These are phyloP conservation scores for Exophiala spinifera DNA, from an alignment of 2,329 filamentous ascomycete genomes.

Conservation along the genomic window DNA sequence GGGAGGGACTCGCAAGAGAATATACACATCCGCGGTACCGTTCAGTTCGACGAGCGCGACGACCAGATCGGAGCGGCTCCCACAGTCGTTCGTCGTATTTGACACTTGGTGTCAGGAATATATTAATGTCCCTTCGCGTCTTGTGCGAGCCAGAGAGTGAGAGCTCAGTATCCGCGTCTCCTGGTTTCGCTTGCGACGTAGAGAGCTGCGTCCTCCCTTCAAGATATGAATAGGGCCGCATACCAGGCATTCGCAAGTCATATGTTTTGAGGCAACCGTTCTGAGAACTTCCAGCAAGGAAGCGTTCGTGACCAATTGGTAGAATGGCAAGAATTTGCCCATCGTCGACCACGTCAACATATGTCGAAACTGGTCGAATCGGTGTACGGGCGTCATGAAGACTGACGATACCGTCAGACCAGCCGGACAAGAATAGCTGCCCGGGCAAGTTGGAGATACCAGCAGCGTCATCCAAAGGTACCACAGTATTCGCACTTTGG, in stretches of 20 bases:
- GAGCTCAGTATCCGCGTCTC: too few species aligned
- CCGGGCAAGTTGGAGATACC: constrained; percentile 37
- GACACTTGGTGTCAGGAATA: constrained; percentile 39
- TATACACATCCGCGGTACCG: constrained; percentile 46
- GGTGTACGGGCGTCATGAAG: constrained; percentile 61
- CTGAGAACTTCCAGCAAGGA: constrained; percentile 56
- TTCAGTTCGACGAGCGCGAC: constrained; percentile 9
- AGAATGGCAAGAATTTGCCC: constrained; percentile 59
- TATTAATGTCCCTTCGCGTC: constrained; percentile 38
- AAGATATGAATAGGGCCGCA: constrained; percentile 37
- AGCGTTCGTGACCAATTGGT: constrained; percentile 54
- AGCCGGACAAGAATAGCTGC: constrained; percentile 58
- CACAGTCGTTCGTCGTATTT: constrained; percentile 18
- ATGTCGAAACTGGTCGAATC: constrained; percentile 47
- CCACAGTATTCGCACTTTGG: constrained; percentile 37
- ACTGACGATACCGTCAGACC: constrained; percentile 56
- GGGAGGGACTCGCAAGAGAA: constrained; percentile 44
- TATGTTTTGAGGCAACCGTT: constrained; percentile 62
- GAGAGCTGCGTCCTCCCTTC: not conserved
- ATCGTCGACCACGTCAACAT: constrained; percentile 55
- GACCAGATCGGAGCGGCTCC: constrained; percentile 19
- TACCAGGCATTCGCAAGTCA: constrained; percentile 54
- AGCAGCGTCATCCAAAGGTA: constrained; percentile 33
- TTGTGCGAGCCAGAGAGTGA: not conserved
- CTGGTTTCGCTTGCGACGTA: not conserved